A percentile compares a stretch with the other conserved stretches of the same genome.
Conservation (phyloP, 2,329 filamentous ascomycete species). For the Penicillium brasilianum region DNA sequence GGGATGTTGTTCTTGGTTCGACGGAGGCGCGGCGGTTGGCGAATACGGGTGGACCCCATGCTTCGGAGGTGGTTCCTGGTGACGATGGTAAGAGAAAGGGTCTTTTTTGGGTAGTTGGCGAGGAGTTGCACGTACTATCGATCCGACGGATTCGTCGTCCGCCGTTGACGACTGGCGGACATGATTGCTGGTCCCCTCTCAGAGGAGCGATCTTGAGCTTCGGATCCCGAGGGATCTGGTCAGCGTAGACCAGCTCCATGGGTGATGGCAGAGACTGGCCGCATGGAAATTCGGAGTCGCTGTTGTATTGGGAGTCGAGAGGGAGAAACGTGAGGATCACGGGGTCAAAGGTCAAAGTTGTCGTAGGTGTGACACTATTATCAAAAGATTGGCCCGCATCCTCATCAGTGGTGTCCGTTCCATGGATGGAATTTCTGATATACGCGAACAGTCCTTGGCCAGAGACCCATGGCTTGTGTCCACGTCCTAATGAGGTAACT, state of each 20-base stretch:
- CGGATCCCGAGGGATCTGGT: neutral
- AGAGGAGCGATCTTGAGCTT: neutral
- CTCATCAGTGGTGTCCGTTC: neutral
- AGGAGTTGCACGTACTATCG: neutral
- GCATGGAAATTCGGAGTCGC: neutral
- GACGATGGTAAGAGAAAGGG: neutral
- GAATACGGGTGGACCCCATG: neutral
- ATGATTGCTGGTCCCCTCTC: neutral
- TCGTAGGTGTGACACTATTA: neutral
- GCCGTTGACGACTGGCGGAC: neutral
- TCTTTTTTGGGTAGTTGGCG: too few relatives aligned
- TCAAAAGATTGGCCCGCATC: constrained; percentile 8
- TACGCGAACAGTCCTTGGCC: neutral
- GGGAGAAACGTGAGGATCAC: neutral
- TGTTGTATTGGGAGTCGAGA: neutral
- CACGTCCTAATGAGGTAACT: neutral
- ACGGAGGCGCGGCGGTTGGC: constrained; percentile 3
- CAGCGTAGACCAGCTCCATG: neutral
- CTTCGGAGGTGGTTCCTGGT: constrained; percentile 1
- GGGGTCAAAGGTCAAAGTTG: neutral
- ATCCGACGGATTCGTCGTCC: constrained; percentile 4
- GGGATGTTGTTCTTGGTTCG: neutral
- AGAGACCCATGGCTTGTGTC: neutral
- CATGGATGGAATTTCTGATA: neutral
- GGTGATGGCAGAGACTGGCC: neutral